Percentiles rank a stretch among this genome's conserved stretches.
Conservation (phyloP, 306 rosid genomes). For the Vigna reflexopilosa region DNA sequence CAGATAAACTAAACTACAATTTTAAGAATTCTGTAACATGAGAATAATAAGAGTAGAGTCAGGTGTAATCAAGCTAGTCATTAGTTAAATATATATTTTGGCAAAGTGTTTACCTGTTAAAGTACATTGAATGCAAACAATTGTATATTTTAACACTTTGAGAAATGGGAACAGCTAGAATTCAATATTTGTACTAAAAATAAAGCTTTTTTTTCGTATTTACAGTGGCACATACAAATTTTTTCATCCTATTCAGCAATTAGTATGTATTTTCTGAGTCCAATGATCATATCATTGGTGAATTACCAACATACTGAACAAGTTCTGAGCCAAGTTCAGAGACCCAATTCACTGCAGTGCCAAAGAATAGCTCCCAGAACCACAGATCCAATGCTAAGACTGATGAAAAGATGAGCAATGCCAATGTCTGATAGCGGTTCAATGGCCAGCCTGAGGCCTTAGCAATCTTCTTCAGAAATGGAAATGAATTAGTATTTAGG, state of each 20-base stretch:
- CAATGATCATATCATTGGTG: constrained; percentile 57
- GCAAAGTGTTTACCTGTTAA: not conserved
- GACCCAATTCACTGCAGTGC: constrained; percentile 69
- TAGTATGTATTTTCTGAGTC: constrained; percentile 29
- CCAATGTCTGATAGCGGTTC: constrained; percentile 96
- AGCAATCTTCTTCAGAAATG: constrained; percentile 85
- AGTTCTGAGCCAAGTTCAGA: constrained; percentile 62
- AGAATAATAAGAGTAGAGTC: too few species aligned
- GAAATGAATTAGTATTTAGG: constrained; percentile 67
- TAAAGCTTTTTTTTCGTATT: constrained; percentile 37
- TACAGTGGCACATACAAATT: constrained; percentile 45
- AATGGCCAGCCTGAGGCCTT: constrained; percentile 89
- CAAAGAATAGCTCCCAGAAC: constrained; percentile 96
- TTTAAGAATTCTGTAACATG: too few species aligned
- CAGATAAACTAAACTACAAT: too few species aligned
- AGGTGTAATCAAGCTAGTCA: too few species aligned
- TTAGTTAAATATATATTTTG: too few species aligned
- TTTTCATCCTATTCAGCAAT: constrained; percentile 19
- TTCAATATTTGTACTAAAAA: constrained; percentile 34
- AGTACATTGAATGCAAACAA: constrained; percentile 34
- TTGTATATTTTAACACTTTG: constrained; percentile 21
- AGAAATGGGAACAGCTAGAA: constrained; percentile 9
- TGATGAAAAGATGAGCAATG: constrained; percentile 86
- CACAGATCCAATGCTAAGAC: constrained; percentile 90
- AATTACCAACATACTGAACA: constrained; percentile 53